Percentiles rank a stretch among this genome's conserved stretches.
Evolutionary conservation across 495 filamentous ascomycete genomes (phyloP).

Genomic region (Aspergillus homomorphus): DNA sequence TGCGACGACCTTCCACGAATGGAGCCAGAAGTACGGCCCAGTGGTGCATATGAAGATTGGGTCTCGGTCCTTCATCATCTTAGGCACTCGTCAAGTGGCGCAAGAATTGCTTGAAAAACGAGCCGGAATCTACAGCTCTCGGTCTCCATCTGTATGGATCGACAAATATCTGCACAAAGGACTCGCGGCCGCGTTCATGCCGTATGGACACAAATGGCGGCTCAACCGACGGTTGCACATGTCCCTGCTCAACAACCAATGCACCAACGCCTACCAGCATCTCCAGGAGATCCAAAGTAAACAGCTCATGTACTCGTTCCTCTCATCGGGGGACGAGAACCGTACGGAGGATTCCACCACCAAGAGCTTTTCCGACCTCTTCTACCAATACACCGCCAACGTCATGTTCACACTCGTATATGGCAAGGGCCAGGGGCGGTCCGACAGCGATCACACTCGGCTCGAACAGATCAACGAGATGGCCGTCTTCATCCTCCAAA

Average conservation of each 20-base stretch:
- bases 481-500: conserved; percentile 7
- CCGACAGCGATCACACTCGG: conserved; percentile 5
- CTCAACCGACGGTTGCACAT: conserved; percentile 26
- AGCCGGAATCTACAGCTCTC: conserved; percentile 20
- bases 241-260: conserved; percentile 29
- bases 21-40: conserved; percentile 27
- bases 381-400: conserved; percentile 20
- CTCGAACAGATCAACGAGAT: conserved; percentile 23
- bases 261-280: conserved; percentile 31
- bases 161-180: conserved; percentile 11
- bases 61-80: conserved; percentile 12
- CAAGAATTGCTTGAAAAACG: conserved; percentile 23
- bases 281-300: conserved; percentile 39
- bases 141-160: conserved; percentile 18
- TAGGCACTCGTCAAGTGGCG: conserved; percentile 14
- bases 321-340: neutral
- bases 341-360: neutral
- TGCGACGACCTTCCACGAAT: conserved; percentile 13
- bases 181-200: conserved; percentile 40
- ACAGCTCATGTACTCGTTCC: conserved; percentile 21
- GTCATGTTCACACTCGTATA: conserved; percentile 26
- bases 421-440: conserved; percentile 16
- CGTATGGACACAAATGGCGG: conserved; percentile 41
- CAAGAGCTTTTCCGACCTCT: conserved; percentile 15
- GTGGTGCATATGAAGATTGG: conserved; percentile 18